A percentile compares a stretch with the other conserved stretches of the same genome.
Conservation (phyloP, 805 yeast genomes). For the Candida loeiensis region DNA sequence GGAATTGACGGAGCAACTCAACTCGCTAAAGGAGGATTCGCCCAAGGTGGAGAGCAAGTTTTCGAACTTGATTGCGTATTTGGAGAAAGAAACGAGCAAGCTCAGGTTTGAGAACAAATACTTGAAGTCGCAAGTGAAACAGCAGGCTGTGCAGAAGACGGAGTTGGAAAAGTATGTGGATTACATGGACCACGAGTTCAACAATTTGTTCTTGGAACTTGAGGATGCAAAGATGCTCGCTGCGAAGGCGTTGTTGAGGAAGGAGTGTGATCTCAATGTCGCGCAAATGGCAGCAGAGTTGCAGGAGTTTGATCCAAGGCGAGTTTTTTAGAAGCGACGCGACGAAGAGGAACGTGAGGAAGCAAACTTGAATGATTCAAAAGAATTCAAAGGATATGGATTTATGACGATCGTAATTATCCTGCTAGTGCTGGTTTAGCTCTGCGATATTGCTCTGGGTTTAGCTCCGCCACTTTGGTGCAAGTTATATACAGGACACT, state of each 20-base stretch:
- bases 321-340: not conserved
- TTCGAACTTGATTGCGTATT: constrained; percentile 25
- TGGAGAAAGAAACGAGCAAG: constrained; percentile 29
- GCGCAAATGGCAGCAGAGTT: constrained; percentile 13
- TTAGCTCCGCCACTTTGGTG: too few relatives aligned
- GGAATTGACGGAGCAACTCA: constrained; percentile 25
- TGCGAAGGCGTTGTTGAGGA: constrained; percentile 5
- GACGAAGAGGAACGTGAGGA: not conserved
- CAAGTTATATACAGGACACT: too few relatives aligned
- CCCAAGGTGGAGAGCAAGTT: constrained; percentile 14
- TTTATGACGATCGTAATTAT: too few relatives aligned
- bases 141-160: constrained; percentile 16
- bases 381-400: too few relatives aligned
- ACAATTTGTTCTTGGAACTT: constrained; percentile 4
- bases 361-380: not conserved
- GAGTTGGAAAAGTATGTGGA: constrained; percentile 24
- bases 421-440: too few relatives aligned
- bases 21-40: constrained; percentile 10
- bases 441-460: too few relatives aligned
- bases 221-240: constrained; percentile 1
- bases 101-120: constrained; percentile 34
- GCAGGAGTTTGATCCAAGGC: constrained; percentile 13
- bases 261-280: constrained; percentile 8
- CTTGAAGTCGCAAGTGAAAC: constrained; percentile 21
- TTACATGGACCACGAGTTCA: constrained; percentile 17